Evolutionary conservation across 495 filamentous ascomycete genomes (phyloP).

Genomic region (Annulohypoxylon nitens): DNA sequence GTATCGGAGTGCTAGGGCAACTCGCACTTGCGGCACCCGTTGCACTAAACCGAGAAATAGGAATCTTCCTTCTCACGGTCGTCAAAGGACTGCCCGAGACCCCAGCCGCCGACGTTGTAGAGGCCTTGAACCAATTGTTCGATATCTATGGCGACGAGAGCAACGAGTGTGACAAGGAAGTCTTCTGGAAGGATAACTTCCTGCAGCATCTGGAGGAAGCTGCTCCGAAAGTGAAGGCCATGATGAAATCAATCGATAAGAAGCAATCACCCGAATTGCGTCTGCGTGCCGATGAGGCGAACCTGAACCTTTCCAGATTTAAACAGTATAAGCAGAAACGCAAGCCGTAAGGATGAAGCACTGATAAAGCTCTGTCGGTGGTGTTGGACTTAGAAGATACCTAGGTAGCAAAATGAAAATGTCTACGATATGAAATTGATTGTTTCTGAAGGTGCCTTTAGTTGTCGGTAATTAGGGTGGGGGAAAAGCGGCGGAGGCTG

Average conservation of each 20-base stretch:
- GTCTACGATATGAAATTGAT: slow-evolving; percentile 27
- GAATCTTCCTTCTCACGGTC: slow-evolving; percentile 69
- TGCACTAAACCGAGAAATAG: slow-evolving; percentile 67
- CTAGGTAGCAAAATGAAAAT: slow-evolving; percentile 2
- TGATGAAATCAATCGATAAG: slow-evolving; percentile 70
- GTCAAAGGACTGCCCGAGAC: slow-evolving; percentile 60
- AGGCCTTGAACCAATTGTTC: slow-evolving; percentile 71
- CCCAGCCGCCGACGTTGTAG: slow-evolving; percentile 64
- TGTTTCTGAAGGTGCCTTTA: background rate
- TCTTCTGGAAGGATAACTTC: slow-evolving; percentile 72
- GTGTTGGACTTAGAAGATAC: background rate
- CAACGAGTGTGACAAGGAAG: slow-evolving; percentile 65
- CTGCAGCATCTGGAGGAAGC: slow-evolving; percentile 67
- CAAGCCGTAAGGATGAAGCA: slow-evolving; percentile 34
- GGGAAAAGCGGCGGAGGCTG: background rate
- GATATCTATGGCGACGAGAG: slow-evolving; percentile 72
- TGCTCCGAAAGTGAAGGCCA: slow-evolving; percentile 62
- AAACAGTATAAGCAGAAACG: slow-evolving; percentile 71
- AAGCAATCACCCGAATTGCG: slow-evolving; percentile 65
- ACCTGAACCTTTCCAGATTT: slow-evolving; percentile 69
- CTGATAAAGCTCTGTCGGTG: background rate
- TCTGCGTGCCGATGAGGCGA: slow-evolving; percentile 66
- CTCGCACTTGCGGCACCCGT: slow-evolving; percentile 63
- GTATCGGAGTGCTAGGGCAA: slow-evolving; percentile 70
- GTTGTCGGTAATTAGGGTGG: slow-evolving; percentile 1